Conservation (phyloP, 805 yeast species). For the Dipodascus geniculatus region DNA sequence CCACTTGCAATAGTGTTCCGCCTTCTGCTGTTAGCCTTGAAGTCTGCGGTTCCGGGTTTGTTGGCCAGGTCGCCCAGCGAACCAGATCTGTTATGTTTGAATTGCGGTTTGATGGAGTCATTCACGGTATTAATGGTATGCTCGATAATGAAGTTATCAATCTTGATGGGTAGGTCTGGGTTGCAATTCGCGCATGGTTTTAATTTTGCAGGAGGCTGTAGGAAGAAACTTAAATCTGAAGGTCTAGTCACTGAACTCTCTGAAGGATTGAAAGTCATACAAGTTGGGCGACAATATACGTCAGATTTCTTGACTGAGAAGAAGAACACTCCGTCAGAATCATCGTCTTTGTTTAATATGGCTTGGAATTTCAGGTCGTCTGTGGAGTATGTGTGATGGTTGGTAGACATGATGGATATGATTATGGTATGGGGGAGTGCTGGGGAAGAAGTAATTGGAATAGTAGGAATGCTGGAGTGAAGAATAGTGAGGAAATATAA, state of each 20-base stretch:
- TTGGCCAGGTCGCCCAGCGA: conserved; percentile 3
- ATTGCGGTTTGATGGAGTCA: conserved; percentile 43
- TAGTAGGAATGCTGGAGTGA: neutral
- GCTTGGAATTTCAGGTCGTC: conserved; percentile 4
- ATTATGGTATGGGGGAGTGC: neutral
- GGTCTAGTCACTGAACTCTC: conserved; percentile 22
- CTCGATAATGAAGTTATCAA: conserved; percentile 24
- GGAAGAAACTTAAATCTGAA: conserved; percentile 29
- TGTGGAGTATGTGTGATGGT: neutral
- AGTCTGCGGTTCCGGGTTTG: neutral
- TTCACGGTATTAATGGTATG: conserved; percentile 46
- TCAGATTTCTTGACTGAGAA: conserved; percentile 36
- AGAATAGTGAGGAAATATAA: neutral
- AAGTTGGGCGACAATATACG: conserved; percentile 56
- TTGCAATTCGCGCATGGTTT: conserved; percentile 44
- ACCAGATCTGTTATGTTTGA: conserved; percentile 24
- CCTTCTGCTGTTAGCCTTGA: conserved; percentile 2
- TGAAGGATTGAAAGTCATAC: conserved; percentile 30
- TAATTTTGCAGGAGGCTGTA: conserved; percentile 37
- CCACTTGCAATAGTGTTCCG: conserved; percentile 18
- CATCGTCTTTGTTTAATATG: conserved; percentile 35
- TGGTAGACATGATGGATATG: neutral
- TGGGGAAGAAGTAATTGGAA: too few relatives aligned
- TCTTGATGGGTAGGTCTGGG: conserved; percentile 28
- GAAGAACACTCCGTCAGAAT: conserved; percentile 46